Evolutionary conservation across 73 alveolate genomes (phyloP).

Genomic region (Stentor roeselii): DNA sequence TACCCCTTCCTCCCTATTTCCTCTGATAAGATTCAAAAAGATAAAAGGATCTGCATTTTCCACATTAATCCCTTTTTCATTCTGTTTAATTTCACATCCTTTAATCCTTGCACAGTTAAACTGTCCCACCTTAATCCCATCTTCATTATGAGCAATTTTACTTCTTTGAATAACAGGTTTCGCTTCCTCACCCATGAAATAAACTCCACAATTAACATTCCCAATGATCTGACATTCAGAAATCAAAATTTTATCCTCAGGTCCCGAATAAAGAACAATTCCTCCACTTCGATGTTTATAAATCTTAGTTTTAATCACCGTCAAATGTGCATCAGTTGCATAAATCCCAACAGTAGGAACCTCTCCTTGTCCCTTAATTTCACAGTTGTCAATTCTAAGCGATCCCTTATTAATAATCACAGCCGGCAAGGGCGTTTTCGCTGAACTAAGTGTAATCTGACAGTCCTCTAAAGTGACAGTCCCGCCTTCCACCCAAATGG

Average conservation of each 20-base stretch:
- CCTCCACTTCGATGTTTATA: constrained; percentile 35
- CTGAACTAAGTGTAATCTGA: background rate
- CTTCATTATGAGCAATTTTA: constrained; percentile 52
- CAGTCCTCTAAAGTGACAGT: background rate
- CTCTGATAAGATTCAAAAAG: constrained; percentile 46
- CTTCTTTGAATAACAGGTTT: constrained; percentile 44
- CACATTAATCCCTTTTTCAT: constrained; percentile 60
- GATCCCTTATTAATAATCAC: background rate
- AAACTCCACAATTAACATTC: constrained; percentile 56
- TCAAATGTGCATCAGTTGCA: background rate
- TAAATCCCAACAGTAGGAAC: constrained; percentile 27
- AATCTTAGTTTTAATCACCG: background rate
- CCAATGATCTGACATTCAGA: constrained; percentile 51
- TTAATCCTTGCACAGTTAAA: constrained; percentile 52
- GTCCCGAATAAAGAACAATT: constrained; percentile 21
- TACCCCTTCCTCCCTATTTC: constrained; percentile 58
- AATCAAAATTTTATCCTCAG: constrained; percentile 36
- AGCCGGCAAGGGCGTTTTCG: constrained; percentile 25
- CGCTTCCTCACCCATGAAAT: constrained; percentile 62
- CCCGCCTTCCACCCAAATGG: constrained; percentile 28
- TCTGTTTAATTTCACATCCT: constrained; percentile 58
- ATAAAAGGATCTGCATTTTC: constrained; percentile 60
- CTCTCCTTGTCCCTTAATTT: constrained; percentile 24
- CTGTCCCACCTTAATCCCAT: constrained; percentile 62
- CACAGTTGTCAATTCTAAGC: constrained; percentile 4